Base-by-base conservation (phyloP, 2,329 filamentous ascomycete genomes). In the Tolypocladium pustulatum region DNA sequence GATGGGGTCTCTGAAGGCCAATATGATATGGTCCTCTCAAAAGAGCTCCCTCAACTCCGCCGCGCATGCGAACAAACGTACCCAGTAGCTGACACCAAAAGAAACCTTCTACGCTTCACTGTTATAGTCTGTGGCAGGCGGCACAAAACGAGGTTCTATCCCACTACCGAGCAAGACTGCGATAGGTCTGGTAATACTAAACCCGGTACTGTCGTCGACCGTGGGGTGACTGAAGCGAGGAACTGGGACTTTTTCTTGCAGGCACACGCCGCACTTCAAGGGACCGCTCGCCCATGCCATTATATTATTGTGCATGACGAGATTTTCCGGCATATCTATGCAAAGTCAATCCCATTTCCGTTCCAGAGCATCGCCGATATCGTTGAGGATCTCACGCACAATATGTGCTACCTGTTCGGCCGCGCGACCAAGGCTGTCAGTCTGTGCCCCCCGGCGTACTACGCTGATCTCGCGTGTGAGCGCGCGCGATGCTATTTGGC, bases 1-100 rank as follows among this genome's bases (percentile, higher is more conserved):
- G 88, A 91, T 67, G 88, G 88, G 27, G 87, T 91, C 1, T 90
- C 87, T 0, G 88, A 91, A 63, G 84, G 86, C 0, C 86, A 91
- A 63, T 90, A 89, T 71, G 65, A 78, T 1, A 67, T 72, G 0
- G 82, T 90, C 1, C 67, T 88, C 1, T 68, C 80, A 0, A 54
- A 78, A 1, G 88, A 92, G 68, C 74, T 88, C 6, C 77, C 78
- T 0, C 67, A 70, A 1, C 78, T 87, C 27, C 72, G 80, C 5
- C 69, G 73, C 3, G 86, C 86, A 0, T 89, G 86, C 67, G 63
- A 73, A 1, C 69, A 76, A 40, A 59, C 78, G 0, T 89, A 89
- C 65, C 76, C 81, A 0, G 71, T 75, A 0, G 60, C 70, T 2
- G 65, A 71, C 0, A 81, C 78, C 8, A 78, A 79, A 55, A 70